Percentiles rank a stretch among this genome's conserved stretches.
Evolutionary conservation across 345 rosid genomes (phyloP).

Genomic region (Gossypium mustelinum): DNA sequence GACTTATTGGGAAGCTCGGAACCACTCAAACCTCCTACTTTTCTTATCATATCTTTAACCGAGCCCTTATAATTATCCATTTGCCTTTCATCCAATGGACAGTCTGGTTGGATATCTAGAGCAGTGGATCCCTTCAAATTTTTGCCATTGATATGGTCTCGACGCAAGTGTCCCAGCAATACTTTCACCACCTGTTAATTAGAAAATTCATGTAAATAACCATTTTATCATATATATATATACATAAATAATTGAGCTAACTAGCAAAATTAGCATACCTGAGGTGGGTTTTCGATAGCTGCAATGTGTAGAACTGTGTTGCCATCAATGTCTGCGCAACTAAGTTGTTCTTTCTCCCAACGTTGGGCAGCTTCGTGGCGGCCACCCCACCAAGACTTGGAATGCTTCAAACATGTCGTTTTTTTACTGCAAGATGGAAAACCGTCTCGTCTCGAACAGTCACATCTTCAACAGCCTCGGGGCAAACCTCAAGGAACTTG

Average conservation of each 20-base stretch:
- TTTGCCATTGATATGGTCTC: neutral
- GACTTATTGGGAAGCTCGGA: neutral
- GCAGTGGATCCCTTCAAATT: neutral
- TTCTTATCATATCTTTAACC: neutral
- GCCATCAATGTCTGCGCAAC: neutral
- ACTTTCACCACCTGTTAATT: too few species aligned
- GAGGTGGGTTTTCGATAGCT: neutral
- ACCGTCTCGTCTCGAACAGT: neutral
- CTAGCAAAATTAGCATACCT: neutral
- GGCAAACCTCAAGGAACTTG: neutral
- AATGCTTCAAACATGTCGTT: neutral
- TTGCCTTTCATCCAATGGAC: neutral
- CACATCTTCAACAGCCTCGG: too few species aligned
- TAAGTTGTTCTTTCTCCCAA: neutral
- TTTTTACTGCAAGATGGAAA: constrained; percentile 16
- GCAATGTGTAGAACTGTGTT: neutral
- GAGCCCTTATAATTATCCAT: neutral
- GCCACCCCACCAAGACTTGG: neutral
- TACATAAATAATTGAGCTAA: too few species aligned
- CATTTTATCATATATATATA: too few species aligned
- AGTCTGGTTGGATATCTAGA: neutral
- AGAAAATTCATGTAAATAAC: too few species aligned
- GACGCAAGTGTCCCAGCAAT: neutral
- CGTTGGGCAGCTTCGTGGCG: neutral
- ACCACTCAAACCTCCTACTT: neutral